Percentiles rank a stretch among this genome's conserved stretches.
These are phyloP conservation scores for Chondrostereum purpureum DNA, from an alignment of 1,284 basidiomycete genomes.

Conservation along the genomic window DNA sequence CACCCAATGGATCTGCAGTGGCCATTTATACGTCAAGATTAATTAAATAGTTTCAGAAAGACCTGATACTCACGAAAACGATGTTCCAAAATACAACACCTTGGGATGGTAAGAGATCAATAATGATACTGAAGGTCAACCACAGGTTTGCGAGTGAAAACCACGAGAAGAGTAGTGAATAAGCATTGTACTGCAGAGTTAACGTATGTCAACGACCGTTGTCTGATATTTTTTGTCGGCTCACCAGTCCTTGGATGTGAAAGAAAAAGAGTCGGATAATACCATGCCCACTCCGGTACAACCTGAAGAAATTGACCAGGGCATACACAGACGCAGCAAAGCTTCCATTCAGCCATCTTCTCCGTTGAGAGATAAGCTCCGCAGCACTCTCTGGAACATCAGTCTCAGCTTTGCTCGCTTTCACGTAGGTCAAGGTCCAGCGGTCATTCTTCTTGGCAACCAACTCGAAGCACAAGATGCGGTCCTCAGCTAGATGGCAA, in stretches of 20 bases:
- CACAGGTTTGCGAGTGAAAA: conserved; percentile 78
- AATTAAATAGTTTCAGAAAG: conserved; percentile 9
- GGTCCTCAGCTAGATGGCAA: conserved; percentile 86
- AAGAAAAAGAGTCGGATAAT: conserved; percentile 87
- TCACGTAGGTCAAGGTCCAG: conserved; percentile 93
- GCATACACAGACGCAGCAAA: conserved; percentile 96
- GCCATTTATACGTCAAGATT: conserved; percentile 5
- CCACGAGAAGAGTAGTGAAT: conserved; percentile 66
- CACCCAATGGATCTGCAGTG: conserved; percentile 66
- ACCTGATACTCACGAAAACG: conserved; percentile 34
- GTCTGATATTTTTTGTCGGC: too few species aligned
- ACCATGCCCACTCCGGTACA: conserved; percentile 84
- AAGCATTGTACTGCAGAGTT: conserved; percentile 47
- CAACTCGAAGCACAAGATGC: conserved; percentile 93
- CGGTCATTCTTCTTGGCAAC: conserved; percentile 83
- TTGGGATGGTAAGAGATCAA: conserved; percentile 66
- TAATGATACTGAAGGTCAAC: conserved; percentile 85
- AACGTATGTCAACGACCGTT: too few species aligned
- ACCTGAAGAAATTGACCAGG: conserved; percentile 85
- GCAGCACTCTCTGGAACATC: conserved; percentile 87
- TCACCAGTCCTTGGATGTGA: conserved; percentile 73
- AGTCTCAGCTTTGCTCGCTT: conserved; percentile 91
- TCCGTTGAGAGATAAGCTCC: conserved; percentile 91
- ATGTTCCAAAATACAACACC: conserved; percentile 52
- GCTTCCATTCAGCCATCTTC: conserved; percentile 93